Evolutionary conservation across 1,284 basidiomycete genomes (phyloP), one percentile per base, ranked within the genome.

Genomic region (Fomitiporia mediterranea): DNA sequence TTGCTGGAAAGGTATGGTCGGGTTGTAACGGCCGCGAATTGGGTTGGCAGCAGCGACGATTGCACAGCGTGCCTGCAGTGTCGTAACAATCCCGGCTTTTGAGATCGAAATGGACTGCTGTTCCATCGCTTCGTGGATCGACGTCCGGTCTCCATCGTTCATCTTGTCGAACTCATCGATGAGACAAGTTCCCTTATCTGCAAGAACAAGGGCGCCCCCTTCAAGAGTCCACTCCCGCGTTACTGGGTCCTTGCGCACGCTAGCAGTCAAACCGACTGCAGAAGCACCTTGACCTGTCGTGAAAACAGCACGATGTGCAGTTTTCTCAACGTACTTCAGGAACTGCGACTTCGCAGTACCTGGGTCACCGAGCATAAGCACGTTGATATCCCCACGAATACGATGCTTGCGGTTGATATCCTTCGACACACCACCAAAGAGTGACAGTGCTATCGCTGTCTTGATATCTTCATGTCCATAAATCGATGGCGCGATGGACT

Each of bases 151-250:
- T 30, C 92, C 84, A 66, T 99, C 96, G 74, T 99, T 99, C 96
- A 99, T 99, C 79, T 99, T 99, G 79, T 99, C 96, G 70, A 99
- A 99, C 73, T 99, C 97, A 73, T 99, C 96, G 64, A 99, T 99
- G 32, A 99, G 77, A 67, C 97, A 99, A 35, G 91, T 92, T n/a
- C 96, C 96, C 75, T 98, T 98, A 75, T 99, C 96, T 0, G 96
- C 97, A 23, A 99, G 79, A 38, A 99, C 97, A 8, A 99, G 78
- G 2, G 96, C 96, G 15, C 96, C 97, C 15, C 97, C 97, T 70
- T 99, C 97, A 34, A 99, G 80, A 2, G 96, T 98, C 97, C 97
- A 99, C 74, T 99, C 97, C 49, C 88, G 82, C 1, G 97, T 99
- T 56, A 99, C 82, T 0, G 97, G 94, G 68, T 99, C 96, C 72